Percentiles rank a stretch among this genome's conserved stretches.
Evolutionary conservation across 495 filamentous ascomycete species (phyloP).

Genomic region (Pyrenopolyporus hunteri): DNA sequence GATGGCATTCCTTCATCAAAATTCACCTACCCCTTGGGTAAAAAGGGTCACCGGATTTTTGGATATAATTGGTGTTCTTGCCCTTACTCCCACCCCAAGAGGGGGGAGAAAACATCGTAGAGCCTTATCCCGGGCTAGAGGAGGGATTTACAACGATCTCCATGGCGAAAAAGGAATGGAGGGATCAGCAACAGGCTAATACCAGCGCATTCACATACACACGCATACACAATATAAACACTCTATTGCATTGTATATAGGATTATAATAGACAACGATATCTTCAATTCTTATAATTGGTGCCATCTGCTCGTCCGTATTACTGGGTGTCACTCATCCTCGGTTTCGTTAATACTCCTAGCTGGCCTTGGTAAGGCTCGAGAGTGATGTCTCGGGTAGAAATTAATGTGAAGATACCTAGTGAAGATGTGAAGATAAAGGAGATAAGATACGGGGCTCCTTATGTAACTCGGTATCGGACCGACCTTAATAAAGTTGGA

Average conservation of each 20-base stretch:
- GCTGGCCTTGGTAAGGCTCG: too few species aligned
- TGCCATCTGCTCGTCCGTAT: not conserved
- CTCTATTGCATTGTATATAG: slow-evolving; percentile 30
- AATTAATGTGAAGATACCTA: not conserved
- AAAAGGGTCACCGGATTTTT: slow-evolving; percentile 3
- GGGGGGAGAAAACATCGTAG: slow-evolving; percentile 3
- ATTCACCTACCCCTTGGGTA: slow-evolving; percentile 1
- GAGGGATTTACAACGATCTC: slow-evolving; percentile 29
- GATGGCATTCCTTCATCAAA: not conserved
- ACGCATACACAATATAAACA: not conserved
- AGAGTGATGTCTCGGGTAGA: too few species aligned
- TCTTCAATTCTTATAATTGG: slow-evolving; percentile 30
- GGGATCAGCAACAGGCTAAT: slow-evolving; percentile 10
- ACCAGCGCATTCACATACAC: too few species aligned
- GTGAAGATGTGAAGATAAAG: not conserved
- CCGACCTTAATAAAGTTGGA: slow-evolving; percentile 28
- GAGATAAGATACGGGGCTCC: not conserved
- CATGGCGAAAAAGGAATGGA: slow-evolving; percentile 13
- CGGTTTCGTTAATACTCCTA: too few species aligned
- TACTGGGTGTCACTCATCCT: too few species aligned
- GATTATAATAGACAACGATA: slow-evolving; percentile 32
- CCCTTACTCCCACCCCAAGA: too few species aligned
- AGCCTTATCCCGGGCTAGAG: not conserved
- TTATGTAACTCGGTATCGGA: slow-evolving; percentile 23
- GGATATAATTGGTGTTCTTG: too few species aligned